These are phyloP conservation scores for Penicillium expansum DNA, from an alignment of 2,329 filamentous ascomycete genomes.

Conservation along the genomic window DNA sequence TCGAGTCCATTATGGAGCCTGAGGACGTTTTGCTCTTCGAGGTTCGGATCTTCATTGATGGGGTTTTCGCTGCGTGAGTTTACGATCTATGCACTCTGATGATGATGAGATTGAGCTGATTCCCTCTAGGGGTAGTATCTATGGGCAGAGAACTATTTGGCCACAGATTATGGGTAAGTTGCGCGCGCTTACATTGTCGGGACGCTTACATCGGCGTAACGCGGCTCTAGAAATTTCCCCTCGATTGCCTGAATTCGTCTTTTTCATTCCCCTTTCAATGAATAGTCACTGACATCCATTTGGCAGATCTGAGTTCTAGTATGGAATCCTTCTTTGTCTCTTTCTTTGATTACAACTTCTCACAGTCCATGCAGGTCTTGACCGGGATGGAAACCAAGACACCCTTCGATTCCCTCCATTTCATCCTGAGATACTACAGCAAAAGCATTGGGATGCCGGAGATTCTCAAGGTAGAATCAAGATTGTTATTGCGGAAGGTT, in stretches of 20 bases:
- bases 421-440: conserved; percentile 64
- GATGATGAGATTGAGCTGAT: neutral
- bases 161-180: conserved; percentile 53
- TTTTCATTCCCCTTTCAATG: neutral
- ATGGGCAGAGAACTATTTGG: conserved; percentile 53
- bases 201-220: neutral
- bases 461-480: conserved; percentile 74
- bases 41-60: conserved; percentile 67
- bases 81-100: neutral
- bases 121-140: conserved; percentile 52
- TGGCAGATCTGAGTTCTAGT: conserved; percentile 38
- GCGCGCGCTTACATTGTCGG: neutral
- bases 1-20: conserved; percentile 56
- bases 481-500: conserved; percentile 71
- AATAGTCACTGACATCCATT: neutral
- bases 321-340: conserved; percentile 21
- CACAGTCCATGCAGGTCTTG: conserved; percentile 35
- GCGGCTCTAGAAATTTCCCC: neutral
- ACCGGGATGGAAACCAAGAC: conserved; percentile 58
- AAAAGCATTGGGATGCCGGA: conserved; percentile 68
- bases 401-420: conserved; percentile 71
- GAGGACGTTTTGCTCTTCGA: conserved; percentile 61
- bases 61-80: conserved; percentile 59
- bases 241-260: neutral
- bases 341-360: conserved; percentile 34